phyloP scores from a whole-genome alignment of 495 filamentous ascomycete genomes.

The Mycothermus thermophilus region DNA sequence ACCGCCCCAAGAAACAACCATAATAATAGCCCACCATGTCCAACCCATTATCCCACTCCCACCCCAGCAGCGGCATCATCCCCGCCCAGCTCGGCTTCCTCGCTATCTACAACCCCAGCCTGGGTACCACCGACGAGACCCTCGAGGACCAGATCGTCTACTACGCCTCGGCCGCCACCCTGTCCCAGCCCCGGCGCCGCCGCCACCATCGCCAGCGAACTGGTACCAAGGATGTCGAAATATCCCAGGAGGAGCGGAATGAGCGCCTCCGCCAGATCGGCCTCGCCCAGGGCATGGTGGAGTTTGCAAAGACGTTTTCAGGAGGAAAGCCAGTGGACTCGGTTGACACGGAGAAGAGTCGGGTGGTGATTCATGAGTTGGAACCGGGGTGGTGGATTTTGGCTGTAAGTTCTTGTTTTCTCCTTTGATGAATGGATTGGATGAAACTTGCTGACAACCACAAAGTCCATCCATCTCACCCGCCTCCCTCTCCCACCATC shows the following conservation, averaged over 20 bases:
- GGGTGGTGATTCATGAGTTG: slow-evolving; percentile 73
- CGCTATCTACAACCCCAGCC: slow-evolving; percentile 83
- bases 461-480: slow-evolving; percentile 61
- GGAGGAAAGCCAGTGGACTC: slow-evolving; percentile 60
- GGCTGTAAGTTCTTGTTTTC: slow-evolving; percentile 44
- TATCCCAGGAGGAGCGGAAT: slow-evolving; percentile 52
- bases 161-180: slow-evolving; percentile 54
- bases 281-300: slow-evolving; percentile 94
- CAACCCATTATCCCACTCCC: neutral
- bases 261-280: slow-evolving; percentile 82
- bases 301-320: slow-evolving; percentile 81
- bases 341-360: slow-evolving; percentile 78
- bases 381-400: slow-evolving; percentile 85
- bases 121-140: slow-evolving; percentile 80
- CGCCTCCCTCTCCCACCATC: slow-evolving; percentile 34
- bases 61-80: slow-evolving; percentile 28
- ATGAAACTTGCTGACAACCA: neutral
- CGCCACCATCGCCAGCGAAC: neutral
- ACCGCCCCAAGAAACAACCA: neutral
- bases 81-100: slow-evolving; percentile 82
- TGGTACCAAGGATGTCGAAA: neutral
- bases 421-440: too few relatives aligned
- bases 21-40: too few relatives aligned
- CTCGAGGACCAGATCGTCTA: slow-evolving; percentile 85
- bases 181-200: slow-evolving; percentile 13